Evolutionary conservation across 1,284 basidiomycete genomes (phyloP).

Genomic region (Pseudozyma flocculosa): DNA sequence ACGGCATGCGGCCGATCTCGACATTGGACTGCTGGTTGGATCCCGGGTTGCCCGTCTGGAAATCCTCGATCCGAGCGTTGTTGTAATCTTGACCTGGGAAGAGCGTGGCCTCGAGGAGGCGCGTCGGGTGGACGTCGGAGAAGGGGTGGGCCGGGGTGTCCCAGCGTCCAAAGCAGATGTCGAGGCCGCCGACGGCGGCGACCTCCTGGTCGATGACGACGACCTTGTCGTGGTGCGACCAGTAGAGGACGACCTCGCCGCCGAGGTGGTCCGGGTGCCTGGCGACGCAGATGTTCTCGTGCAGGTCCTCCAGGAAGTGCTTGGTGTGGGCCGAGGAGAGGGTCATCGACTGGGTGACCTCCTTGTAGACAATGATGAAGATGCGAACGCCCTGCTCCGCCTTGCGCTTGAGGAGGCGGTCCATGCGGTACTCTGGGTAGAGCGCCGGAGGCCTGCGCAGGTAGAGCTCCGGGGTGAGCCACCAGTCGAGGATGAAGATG

Average conservation of each 20-base stretch:
- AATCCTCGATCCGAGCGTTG: slow-evolving; percentile 63
- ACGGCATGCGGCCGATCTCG: slow-evolving; percentile 61
- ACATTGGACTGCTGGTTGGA: slow-evolving; percentile 72
- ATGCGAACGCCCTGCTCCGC: slow-evolving; percentile 86
- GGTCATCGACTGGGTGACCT: slow-evolving; percentile 79
- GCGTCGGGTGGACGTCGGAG: slow-evolving; percentile 68
- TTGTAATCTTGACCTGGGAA: slow-evolving; percentile 89
- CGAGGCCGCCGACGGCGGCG: slow-evolving; percentile 73
- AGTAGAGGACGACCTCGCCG: slow-evolving; percentile 16
- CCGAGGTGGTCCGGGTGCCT: slow-evolving; percentile 56
- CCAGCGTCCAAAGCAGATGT: slow-evolving; percentile 93
- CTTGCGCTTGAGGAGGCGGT: slow-evolving; percentile 78
- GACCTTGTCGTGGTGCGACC: slow-evolving; percentile 61
- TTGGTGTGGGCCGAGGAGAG: slow-evolving; percentile 55
- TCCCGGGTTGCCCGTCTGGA: slow-evolving; percentile 66
- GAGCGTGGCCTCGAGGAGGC: slow-evolving; percentile 69
- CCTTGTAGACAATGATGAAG: slow-evolving; percentile 69
- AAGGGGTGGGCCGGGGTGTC: slow-evolving; percentile 61
- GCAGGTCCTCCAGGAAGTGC: slow-evolving; percentile 75
- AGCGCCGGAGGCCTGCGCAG: slow-evolving; percentile 82
- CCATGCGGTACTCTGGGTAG: slow-evolving; percentile 81
- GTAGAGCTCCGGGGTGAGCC: slow-evolving; percentile 84
- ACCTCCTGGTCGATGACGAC: slow-evolving; percentile 72
- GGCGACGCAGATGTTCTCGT: slow-evolving; percentile 81
- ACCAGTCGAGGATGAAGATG: slow-evolving; percentile 29